Base-by-base conservation (phyloP, 352 stramenopile species). In the Phytophthora brassicae region DNA sequence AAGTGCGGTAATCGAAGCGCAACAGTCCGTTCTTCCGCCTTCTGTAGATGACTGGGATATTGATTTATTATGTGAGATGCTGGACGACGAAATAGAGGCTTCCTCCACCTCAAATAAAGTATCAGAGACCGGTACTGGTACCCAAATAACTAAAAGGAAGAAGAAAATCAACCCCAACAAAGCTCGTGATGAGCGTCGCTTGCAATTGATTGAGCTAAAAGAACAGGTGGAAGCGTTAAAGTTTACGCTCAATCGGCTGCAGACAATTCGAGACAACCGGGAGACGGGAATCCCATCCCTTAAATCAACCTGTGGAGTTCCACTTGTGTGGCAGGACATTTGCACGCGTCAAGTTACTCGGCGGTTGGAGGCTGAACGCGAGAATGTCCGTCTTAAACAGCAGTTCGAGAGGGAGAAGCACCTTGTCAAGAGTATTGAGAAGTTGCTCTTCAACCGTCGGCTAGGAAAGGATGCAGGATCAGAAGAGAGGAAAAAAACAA, bases 321-420 rank as follows among this genome's bases (percentile, higher is more conserved):
- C 60, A 0, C 50, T 20, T 28, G 44, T 71, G 41, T 79, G 70
- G 70, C 43, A 74, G 19, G 58, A 68, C 6, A 55, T 74, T n/a
- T 71, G 63, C 26, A 22, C 38, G 2, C 45, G 51, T 3, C 67
- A 79, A 33, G 19, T 59, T 5, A 17, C 36, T 9, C 60, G 55
- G 2, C 54, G 66, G 7, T 4, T 64, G 28, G 54, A 71, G 22
- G 55, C 64, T 1, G 58, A 79, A 33, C 24, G 41, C 9, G 67
- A 76, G 38, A 79, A 76, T 36, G n/a, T 60, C 6, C 55, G 45
- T 6, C 60, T 79, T 20, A 76, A 72, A 51, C 51, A 51, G 20
- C 51, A 66, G 29, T 60, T 64, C 19, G 67, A 76, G 20, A 56
- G 49, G 29, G 64, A 76, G 52, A 57, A 72, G 6, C 54, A 69